Evolutionary conservation across 2,329 filamentous ascomycete genomes (phyloP).

Genomic region (Aspergillus sp.): DNA sequence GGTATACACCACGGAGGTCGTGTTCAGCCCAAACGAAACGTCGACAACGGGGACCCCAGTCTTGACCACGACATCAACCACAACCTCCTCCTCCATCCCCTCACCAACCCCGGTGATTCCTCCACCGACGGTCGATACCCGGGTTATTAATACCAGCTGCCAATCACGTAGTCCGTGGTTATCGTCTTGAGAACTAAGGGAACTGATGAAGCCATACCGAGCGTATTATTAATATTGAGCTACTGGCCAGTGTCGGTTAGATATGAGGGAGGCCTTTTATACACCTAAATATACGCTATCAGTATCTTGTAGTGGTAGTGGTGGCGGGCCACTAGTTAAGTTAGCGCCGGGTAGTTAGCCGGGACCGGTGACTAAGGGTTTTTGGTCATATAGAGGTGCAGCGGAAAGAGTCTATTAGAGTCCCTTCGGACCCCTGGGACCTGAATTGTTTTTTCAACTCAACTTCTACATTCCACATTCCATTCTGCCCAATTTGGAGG

Average conservation of each 20-base stretch:
- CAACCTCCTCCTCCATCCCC: no score
- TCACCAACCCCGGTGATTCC: no score
- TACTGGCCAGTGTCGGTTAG: not conserved
- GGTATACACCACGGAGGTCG: no score
- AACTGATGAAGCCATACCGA: not conserved
- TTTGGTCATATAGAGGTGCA: not conserved
- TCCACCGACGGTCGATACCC: not conserved
- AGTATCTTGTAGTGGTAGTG: not conserved
- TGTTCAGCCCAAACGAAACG: no score
- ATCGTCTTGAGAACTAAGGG: not conserved
- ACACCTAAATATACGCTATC: not conserved
- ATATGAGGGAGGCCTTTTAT: not conserved
- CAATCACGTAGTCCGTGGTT: not conserved
- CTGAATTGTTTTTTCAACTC: not conserved
- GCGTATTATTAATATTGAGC: not conserved
- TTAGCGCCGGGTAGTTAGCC: not conserved
- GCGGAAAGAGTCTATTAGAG: not conserved
- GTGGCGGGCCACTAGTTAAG: not conserved
- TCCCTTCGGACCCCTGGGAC: not conserved
- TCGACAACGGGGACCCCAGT: no score
- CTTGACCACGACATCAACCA: no score
- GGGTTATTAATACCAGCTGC: not conserved
- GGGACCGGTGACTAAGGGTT: not conserved
- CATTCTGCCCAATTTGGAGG: slow-evolving; percentile 1
- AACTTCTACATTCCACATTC: slow-evolving; percentile 3